These are phyloP conservation scores for Starmerella potacharoeniae DNA, from an alignment of 805 yeast species.

Conservation along the genomic window DNA sequence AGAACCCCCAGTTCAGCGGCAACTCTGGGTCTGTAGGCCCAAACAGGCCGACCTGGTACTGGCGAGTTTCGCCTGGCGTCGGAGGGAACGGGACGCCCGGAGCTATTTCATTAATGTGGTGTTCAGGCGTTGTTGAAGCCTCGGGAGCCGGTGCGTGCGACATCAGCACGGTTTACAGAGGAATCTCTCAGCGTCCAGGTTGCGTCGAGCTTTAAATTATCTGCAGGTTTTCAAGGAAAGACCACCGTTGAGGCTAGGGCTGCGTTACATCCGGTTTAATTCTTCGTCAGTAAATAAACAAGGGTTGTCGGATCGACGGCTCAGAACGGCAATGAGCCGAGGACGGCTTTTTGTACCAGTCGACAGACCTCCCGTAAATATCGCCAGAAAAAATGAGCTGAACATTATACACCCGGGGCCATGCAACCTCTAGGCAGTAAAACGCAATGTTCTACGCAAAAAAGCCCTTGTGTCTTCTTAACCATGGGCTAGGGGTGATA, in stretches of 20 bases:
- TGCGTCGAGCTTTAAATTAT: not conserved
- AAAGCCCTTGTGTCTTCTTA: no score
- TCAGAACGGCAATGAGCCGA: no score
- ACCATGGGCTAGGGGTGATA: no score
- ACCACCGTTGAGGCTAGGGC: not conserved
- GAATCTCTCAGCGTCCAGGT: no score
- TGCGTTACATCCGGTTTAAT: not conserved
- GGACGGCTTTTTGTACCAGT: no score
- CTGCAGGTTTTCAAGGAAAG: not conserved
- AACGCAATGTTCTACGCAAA: no score
- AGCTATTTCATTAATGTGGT: not conserved
- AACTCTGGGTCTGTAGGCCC: constrained; percentile 71
- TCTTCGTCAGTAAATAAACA: not conserved
- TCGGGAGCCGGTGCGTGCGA: not conserved
- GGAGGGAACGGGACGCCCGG: constrained; percentile 5
- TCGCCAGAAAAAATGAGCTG: no score
- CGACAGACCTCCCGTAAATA: no score
- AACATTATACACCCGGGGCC: no score
- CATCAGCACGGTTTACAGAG: no score
- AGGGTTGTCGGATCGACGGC: not conserved
- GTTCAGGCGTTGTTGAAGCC: not conserved
- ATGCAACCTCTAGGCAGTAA: no score
- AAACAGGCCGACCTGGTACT: constrained; percentile 58
- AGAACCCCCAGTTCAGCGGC: constrained; percentile 65
- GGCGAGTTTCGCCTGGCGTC: constrained; percentile 8